Percentiles rank a stretch among this genome's conserved stretches.
phyloP scores from a whole-genome alignment of 2,329 filamentous ascomycete species.

The Fusarium pseudonygamai region DNA sequence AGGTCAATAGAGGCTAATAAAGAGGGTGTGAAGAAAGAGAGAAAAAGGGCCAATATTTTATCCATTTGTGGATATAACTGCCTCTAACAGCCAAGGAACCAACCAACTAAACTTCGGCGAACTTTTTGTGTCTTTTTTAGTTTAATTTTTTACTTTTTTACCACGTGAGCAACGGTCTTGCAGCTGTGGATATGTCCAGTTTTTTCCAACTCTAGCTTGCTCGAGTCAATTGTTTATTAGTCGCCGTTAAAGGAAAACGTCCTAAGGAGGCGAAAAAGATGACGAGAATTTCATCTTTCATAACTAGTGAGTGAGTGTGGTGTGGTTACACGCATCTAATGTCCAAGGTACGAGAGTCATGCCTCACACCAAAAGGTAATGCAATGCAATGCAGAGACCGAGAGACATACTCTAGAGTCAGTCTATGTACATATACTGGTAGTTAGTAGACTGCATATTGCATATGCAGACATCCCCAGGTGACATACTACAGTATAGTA shows the following conservation, averaged over 20 bases:
- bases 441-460: too few relatives aligned
- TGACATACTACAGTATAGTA: neutral
- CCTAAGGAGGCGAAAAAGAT: neutral
- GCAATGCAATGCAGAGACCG: neutral
- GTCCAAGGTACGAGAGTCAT: constrained; percentile 14
- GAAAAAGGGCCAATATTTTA: neutral
- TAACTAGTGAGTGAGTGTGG: neutral
- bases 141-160: neutral
- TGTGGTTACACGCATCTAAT: constrained; percentile 24
- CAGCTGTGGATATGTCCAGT: neutral
- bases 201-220: neutral
- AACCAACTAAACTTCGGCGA: neutral
- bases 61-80: neutral
- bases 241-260: neutral
- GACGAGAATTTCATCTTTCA: neutral
- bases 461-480: neutral
- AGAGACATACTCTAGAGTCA: neutral
- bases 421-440: neutral
- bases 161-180: constrained; percentile 24
- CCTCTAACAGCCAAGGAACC: neutral
- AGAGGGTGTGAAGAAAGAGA: constrained; percentile 15
- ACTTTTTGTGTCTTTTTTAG: neutral
- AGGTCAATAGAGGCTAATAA: neutral
- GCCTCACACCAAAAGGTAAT: neutral
- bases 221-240: neutral